Conservation (phyloP, 2,329 filamentous ascomycete genomes). For the Didymosphaeria variabile region DNA sequence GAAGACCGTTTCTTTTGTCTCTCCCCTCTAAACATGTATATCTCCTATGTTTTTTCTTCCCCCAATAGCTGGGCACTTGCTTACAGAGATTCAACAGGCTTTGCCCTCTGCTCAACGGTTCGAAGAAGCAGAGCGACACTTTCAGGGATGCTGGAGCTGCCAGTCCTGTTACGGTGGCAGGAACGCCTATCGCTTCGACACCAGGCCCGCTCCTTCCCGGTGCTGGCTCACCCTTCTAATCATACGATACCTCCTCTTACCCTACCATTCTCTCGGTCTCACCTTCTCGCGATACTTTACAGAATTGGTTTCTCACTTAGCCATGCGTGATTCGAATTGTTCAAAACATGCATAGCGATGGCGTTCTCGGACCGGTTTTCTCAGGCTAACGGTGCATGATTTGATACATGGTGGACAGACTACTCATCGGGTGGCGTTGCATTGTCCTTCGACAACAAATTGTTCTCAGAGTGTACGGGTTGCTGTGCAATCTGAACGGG, state of each 20-base stretch:
- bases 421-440: conserved; percentile 6
- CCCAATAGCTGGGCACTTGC: conserved; percentile 7
- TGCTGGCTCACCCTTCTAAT: conserved; percentile 24
- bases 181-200: conserved; percentile 24
- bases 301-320: background rate
- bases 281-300: background rate
- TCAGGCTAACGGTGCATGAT: conserved; percentile 1
- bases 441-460: background rate
- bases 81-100: conserved; percentile 39
- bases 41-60: conserved; percentile 8
- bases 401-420: background rate
- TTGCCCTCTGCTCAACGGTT: conserved; percentile 50
- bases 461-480: background rate
- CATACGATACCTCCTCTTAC: background rate
- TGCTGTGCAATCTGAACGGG: background rate
- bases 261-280: background rate
- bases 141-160: conserved; percentile 47
- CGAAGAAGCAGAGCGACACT: conserved; percentile 50
- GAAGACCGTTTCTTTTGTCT: conserved; percentile 8
- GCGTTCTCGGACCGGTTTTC: conserved; percentile 19
- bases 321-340: background rate
- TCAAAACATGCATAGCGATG: conserved; percentile 32
- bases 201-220: conserved; percentile 15
- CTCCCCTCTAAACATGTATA: background rate
- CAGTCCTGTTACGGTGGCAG: conserved; percentile 31